Conservation (phyloP, 441 rosid genomes). For the Viola pubescens region DNA sequence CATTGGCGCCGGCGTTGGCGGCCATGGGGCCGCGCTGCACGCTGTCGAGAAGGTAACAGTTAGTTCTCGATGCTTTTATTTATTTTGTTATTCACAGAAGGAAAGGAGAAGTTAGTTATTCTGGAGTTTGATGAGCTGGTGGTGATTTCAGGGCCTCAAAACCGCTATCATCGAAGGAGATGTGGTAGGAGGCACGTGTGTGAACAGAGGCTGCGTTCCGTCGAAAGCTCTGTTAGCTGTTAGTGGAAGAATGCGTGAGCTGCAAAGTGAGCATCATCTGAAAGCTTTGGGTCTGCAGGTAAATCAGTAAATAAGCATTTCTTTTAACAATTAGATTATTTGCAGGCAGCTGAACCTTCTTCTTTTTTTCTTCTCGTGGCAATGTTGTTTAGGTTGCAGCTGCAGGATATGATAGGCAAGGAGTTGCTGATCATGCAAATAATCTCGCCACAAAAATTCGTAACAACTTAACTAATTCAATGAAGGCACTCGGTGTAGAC, state of each 20-base stretch:
- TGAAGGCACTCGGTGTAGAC: slow-evolving; percentile 92
- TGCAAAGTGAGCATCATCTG: slow-evolving; percentile 86
- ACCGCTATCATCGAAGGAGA: slow-evolving; percentile 94
- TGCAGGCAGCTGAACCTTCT: neutral
- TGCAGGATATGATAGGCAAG: slow-evolving; percentile 87
- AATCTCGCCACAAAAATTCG: slow-evolving; percentile 85
- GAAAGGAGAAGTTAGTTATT: neutral
- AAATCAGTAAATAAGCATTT: neutral
- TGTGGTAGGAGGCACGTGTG: slow-evolving; percentile 96
- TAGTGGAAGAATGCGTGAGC: slow-evolving; percentile 92
- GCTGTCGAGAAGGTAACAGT: slow-evolving; percentile 77
- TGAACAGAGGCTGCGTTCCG: slow-evolving; percentile 97
- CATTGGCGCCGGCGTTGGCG: slow-evolving; percentile 99
- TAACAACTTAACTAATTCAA: slow-evolving; percentile 78
- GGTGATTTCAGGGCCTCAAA: slow-evolving; percentile 63
- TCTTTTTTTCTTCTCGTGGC: neutral
- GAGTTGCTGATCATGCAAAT: slow-evolving; percentile 95
- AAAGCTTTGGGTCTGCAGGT: slow-evolving; percentile 96
- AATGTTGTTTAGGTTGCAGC: slow-evolving; percentile 58
- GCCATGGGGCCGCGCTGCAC: slow-evolving; percentile 95
- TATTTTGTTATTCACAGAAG: neutral
- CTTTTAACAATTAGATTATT: neutral
- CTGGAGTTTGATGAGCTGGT: neutral
- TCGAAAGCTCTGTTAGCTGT: slow-evolving; percentile 97
- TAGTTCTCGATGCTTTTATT: neutral